A percentile compares a stretch with the other conserved stretches of the same genome.
Evolutionary conservation across 768 basidiomycete genomes (phyloP).

Genomic region (Strobilomyces dryophilus): DNA sequence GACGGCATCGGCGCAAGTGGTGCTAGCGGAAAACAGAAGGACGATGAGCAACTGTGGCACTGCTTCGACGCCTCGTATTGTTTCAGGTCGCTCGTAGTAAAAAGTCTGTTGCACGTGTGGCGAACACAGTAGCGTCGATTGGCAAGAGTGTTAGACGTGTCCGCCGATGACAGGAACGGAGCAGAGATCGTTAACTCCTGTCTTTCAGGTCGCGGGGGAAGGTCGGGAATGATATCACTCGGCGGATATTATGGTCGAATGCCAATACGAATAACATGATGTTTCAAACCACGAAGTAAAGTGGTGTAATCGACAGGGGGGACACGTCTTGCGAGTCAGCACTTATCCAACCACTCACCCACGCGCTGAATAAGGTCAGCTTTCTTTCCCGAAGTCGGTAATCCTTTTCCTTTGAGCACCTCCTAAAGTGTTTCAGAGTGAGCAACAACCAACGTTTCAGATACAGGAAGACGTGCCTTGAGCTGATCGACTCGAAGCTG

Average conservation of each 20-base stretch:
- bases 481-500: conserved; percentile 77
- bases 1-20: not conserved
- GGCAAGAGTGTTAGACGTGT: not conserved
- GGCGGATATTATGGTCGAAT: not conserved
- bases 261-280: not conserved
- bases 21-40: too few species aligned
- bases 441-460: not conserved
- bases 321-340: conserved; percentile 11
- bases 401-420: conserved; percentile 67
- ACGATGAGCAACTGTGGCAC: too few species aligned
- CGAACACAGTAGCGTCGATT: not conserved
- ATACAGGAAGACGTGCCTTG: conserved; percentile 45
- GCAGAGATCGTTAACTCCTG: not conserved
- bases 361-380: conserved; percentile 66
- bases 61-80: too few species aligned
- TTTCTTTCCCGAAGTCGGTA: conserved; percentile 64
- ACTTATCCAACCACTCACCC: conserved; percentile 52
- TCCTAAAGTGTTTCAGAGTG: conserved; percentile 40
- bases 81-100: not conserved
- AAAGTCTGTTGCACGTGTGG: not conserved
- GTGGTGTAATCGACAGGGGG: not conserved
- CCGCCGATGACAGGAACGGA: not conserved
- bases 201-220: not conserved
- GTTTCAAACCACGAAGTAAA: not conserved
- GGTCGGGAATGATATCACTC: not conserved